Evolutionary conservation across 1,139 yeast genomes (phyloP).

Genomic region (Nakaseomyces kungkrabaensis): DNA sequence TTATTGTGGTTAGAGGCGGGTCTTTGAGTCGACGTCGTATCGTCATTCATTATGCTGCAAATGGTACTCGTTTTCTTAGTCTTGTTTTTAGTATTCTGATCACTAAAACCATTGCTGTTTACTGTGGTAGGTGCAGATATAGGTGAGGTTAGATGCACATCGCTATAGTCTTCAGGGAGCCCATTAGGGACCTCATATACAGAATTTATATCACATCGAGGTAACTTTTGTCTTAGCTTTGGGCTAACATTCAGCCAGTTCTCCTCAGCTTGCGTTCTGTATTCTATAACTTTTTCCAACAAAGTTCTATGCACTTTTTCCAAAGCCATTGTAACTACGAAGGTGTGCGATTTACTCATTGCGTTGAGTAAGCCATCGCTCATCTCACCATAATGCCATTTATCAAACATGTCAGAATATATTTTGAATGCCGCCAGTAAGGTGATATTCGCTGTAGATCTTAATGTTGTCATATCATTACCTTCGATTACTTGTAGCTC

Average conservation of each 20-base stretch:
- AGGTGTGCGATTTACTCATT: constrained; percentile 10
- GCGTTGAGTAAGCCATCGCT: constrained; percentile 7
- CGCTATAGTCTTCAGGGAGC: neutral
- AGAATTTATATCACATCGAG: neutral
- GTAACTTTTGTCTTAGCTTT: neutral
- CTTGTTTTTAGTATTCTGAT: too few relatives aligned
- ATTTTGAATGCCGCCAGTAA: constrained; percentile 10
- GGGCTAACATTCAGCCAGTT: neutral
- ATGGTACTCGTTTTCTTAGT: neutral
- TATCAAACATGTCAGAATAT: constrained; percentile 12
- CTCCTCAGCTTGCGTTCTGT: constrained; percentile 12
- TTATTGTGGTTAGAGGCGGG: too few relatives aligned
- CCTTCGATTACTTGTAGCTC: constrained; percentile 5
- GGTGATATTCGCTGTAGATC: constrained; percentile 5
- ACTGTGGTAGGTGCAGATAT: neutral
- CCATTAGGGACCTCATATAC: neutral
- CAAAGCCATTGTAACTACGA: constrained; percentile 9
- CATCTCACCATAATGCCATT: constrained; percentile 5
- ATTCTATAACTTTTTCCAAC: constrained; percentile 16
- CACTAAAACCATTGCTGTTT: too few relatives aligned
- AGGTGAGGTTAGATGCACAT: too few relatives aligned
- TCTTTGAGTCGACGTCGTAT: too few relatives aligned
- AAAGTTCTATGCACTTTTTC: constrained; percentile 15
- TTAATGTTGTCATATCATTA: constrained; percentile 12
- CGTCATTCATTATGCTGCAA: neutral